Conservation (phyloP, 441 rosid species). For the Erodium trifolium region DNA sequence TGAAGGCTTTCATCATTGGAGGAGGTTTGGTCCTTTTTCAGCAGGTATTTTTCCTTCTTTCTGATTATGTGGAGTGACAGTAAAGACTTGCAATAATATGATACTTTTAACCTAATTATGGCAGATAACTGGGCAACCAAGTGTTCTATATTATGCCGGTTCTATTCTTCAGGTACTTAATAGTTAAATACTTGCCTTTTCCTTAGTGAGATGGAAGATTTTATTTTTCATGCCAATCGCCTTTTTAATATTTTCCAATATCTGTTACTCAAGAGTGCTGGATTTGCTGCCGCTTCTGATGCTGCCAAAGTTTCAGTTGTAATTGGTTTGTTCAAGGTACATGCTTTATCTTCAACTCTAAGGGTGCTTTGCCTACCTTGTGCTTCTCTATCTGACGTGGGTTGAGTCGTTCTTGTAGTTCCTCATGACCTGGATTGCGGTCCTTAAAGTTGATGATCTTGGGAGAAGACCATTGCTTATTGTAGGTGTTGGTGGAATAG, state of each 20-base stretch:
- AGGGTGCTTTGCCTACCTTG: neutral
- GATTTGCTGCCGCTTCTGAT: conserved; percentile 96
- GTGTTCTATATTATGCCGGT: conserved; percentile 94
- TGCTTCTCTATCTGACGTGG: conserved; percentile 12
- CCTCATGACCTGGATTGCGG: conserved; percentile 86
- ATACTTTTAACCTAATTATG: conserved; percentile 18
- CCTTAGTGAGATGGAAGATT: conserved; percentile 11
- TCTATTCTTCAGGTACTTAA: conserved; percentile 82
- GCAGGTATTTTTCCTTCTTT: conserved; percentile 44
- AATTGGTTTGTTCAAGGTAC: conserved; percentile 85
- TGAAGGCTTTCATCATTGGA: conserved; percentile 86
- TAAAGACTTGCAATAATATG: neutral
- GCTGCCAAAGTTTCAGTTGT: conserved; percentile 89
- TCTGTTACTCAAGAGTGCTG: conserved; percentile 61
- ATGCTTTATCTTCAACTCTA: conserved; percentile 5
- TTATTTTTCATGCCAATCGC: neutral
- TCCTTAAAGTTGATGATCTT: conserved; percentile 83
- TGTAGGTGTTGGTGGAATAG: conserved; percentile 88
- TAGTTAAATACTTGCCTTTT: conserved; percentile 12
- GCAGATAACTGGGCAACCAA: conserved; percentile 98
- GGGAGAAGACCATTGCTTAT: conserved; percentile 92
- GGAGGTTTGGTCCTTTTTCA: conserved; percentile 98
- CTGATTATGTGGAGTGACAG: neutral
- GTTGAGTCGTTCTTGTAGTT: conserved; percentile 35
- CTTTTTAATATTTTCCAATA: conserved; percentile 14